These are phyloP conservation scores for Colletotrichum plurivorum DNA, from an alignment of 2,329 filamentous ascomycete species.

Conservation along the genomic window DNA sequence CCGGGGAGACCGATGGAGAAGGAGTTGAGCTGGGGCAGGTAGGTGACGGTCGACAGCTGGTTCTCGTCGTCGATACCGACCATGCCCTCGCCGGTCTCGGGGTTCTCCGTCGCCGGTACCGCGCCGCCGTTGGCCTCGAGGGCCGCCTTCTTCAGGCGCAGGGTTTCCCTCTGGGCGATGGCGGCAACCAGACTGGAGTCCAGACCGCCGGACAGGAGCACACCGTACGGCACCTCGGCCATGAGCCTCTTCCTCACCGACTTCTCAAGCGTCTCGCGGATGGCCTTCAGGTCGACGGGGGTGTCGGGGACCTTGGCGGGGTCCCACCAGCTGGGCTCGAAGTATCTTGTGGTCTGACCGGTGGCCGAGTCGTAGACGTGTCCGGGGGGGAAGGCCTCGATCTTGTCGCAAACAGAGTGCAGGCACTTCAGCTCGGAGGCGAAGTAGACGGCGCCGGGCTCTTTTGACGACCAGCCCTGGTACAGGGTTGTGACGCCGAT, in stretches of 20 bases:
- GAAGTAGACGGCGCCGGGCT: conserved; percentile 91
- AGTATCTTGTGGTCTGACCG: conserved; percentile 87
- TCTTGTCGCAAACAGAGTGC: conserved; percentile 93
- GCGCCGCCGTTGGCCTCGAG: conserved; percentile 61
- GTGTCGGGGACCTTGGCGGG: conserved; percentile 81
- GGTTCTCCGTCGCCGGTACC: conserved; percentile 65
- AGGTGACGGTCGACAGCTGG: conserved; percentile 89
- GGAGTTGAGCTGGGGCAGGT: conserved; percentile 95
- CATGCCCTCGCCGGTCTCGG: conserved; percentile 77
- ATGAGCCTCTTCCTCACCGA: conserved; percentile 97
- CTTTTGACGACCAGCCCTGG: conserved; percentile 89
- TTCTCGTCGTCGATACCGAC: conserved; percentile 96
- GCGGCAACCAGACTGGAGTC: conserved; percentile 96
- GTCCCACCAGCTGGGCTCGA: conserved; percentile 94
- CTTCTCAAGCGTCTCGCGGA: conserved; percentile 88
- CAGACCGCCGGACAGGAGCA: conserved; percentile 92
- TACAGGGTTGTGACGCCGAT: conserved; percentile 99
- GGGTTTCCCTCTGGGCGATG: conserved; percentile 93
- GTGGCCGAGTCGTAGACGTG: conserved; percentile 97
- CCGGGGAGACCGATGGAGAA: conserved; percentile 98
- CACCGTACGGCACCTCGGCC: conserved; percentile 98
- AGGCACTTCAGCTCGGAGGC: conserved; percentile 97
- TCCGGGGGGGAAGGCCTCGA: conserved; percentile 93
- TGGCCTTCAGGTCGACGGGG: conserved; percentile 85
- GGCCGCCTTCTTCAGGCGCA: conserved; percentile 79